These are phyloP conservation scores for Hymenoscyphus scutula DNA, from an alignment of 2,329 filamentous ascomycete genomes.

Conservation along the genomic window DNA sequence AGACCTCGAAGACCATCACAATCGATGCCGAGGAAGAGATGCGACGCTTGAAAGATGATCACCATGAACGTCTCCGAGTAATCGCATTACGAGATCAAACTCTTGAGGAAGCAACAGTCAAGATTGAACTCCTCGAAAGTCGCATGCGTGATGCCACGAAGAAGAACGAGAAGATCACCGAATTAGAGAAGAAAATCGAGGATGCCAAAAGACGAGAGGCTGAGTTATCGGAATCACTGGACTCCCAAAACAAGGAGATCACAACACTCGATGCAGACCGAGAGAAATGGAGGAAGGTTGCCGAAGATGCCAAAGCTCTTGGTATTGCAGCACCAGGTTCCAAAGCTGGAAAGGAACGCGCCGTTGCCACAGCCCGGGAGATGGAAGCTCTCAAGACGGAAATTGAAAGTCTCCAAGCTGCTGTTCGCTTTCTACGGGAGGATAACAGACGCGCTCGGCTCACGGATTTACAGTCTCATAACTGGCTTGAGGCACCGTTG, in stretches of 20 bases:
- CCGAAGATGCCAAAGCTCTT: constrained; percentile 59
- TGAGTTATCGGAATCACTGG: constrained; percentile 60
- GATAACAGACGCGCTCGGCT: constrained; percentile 63
- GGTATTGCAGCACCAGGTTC: constrained; percentile 46
- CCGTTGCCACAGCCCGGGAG: constrained; percentile 68
- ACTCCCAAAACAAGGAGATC: constrained; percentile 66
- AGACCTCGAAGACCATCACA: constrained; percentile 75
- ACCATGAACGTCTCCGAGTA: constrained; percentile 71
- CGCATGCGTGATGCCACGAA: constrained; percentile 80
- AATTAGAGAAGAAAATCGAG: constrained; percentile 60
- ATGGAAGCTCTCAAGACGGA: constrained; percentile 71
- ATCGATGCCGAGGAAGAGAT: constrained; percentile 85
- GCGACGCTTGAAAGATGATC: constrained; percentile 73
- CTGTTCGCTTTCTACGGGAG: constrained; percentile 65
- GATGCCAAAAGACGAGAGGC: constrained; percentile 49
- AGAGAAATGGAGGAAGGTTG: constrained; percentile 70
- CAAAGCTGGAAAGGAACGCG: constrained; percentile 62
- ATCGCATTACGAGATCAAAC: constrained; percentile 75
- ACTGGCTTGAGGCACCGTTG: constrained; percentile 66
- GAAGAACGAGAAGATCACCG: constrained; percentile 68
- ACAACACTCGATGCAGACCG: constrained; percentile 62
- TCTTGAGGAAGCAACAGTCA: constrained; percentile 82
- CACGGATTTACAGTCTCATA: constrained; percentile 52
- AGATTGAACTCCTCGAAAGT: constrained; percentile 89
- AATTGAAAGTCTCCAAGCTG: constrained; percentile 61